phyloP scores from a whole-genome alignment of 1,139 yeast species.

The Tardiomyces digboiensis region DNA sequence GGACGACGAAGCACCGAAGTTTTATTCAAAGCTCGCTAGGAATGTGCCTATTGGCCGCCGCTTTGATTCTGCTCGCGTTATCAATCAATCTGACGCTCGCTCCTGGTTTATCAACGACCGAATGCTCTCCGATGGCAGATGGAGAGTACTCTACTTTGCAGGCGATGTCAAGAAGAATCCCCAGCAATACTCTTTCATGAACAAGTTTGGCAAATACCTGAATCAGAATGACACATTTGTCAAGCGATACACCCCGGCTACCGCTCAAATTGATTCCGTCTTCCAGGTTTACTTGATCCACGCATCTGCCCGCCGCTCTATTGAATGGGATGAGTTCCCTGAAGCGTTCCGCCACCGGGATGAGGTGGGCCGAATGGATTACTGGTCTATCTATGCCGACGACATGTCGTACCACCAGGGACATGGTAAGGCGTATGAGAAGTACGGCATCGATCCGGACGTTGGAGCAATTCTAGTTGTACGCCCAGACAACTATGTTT shows the following conservation, averaged over 20 bases:
- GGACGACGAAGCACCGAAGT: conserved; percentile 3
- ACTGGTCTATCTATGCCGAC: conserved; percentile 25
- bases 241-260: conserved; percentile 22
- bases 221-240: conserved; percentile 12
- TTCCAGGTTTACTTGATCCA: conserved; percentile 23
- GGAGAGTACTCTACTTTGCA: conserved; percentile 24
- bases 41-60: conserved; percentile 25
- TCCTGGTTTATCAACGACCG: conserved; percentile 22
- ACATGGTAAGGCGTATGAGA: conserved; percentile 18
- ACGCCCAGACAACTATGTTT: conserved; percentile 32
- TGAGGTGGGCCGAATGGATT: conserved; percentile 23
- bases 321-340: conserved; percentile 26
- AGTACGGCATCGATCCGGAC: conserved; percentile 23
- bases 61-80: conserved; percentile 19
- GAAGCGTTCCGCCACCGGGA: conserved; percentile 23
- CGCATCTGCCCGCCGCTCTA: conserved; percentile 15
- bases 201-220: conserved; percentile 16
- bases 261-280: conserved; percentile 20
- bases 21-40: conserved; percentile 15
- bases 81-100: conserved; percentile 23
- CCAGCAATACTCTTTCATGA: conserved; percentile 8
- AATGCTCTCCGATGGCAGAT: conserved; percentile 22
- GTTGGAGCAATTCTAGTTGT: conserved; percentile 24
- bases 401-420: conserved; percentile 22
- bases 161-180: conserved; percentile 18